Base-by-base conservation (phyloP, 192 early-diverging fungal genomes). In the Spizellomyces punctatus region DNA sequence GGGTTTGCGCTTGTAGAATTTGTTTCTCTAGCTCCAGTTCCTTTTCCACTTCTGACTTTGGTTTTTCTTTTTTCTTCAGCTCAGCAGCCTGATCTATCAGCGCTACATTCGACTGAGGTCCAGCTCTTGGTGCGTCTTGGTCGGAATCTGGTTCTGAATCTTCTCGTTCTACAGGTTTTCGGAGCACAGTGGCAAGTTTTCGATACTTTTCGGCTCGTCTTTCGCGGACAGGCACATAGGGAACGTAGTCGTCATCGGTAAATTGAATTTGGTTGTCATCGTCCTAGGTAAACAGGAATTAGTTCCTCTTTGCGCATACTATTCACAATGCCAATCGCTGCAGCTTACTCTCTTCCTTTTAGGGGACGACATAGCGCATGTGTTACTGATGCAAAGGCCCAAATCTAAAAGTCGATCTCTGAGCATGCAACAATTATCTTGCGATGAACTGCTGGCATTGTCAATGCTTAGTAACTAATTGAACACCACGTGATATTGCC, bases 71-170 rank as follows among this genome's bases (percentile, higher is more conserved):
- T 71, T 89, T 86, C 60, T 87, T 84, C 49, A 93, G 77, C 58
- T 93, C 89, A 5, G 91, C 90, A 4, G 90, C 88, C 63, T 96
- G 94, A 64, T 98, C 93, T 10, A 98, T 86, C 73, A 98, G 84
- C 71, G 90, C 88, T 17, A 90, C 76, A 12, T 82, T 86, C 0
- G 93, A 78, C 56, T 78, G 83, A 16, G 90, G 87, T 1, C 91
- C 92, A 6, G 81, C 85, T 36, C 27, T 5, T 74, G 62, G 0
- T 71, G 72, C 59, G 6, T 58, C 71, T 17, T 9, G n/a, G 10
- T 62, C 54, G 14, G 52, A 47, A 19, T 84, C 84, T 19, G 19
- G 27, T 10, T 52, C 50, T 6, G 19, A 45, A 47, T 82, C 46
- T 10, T 19, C 63, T 7, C 43, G 46, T 6, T 71, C 16, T n/a